A percentile compares a stretch with the other conserved stretches of the same genome.
Evolutionary conservation across 257 asterid species (phyloP).

Genomic region (Voacanga thouarsii): DNA sequence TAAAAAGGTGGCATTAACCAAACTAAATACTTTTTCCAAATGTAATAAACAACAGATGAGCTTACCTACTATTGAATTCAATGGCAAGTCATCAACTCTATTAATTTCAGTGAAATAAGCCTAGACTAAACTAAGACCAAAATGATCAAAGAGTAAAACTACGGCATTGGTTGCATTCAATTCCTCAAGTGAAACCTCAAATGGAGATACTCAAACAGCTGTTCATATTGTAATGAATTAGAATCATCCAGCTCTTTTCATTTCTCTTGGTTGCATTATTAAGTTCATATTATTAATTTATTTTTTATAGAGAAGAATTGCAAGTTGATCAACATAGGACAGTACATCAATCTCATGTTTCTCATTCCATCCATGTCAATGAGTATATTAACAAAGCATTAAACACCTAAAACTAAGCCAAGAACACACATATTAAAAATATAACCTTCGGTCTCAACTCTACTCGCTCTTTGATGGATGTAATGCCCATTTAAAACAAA

Average conservation of each 20-base stretch:
- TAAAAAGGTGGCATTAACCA: too few relatives aligned
- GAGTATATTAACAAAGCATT: background rate
- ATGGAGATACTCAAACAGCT: constrained; percentile 65
- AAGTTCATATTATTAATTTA: too few relatives aligned
- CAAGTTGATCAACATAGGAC: background rate
- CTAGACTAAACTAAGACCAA: constrained; percentile 60
- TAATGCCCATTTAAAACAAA: too few relatives aligned
- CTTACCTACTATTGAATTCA: constrained; percentile 94
- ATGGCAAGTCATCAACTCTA: constrained; percentile 55
- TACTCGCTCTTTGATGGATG: too few relatives aligned
- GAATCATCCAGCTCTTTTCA: constrained; percentile 72
- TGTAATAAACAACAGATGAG: constrained; percentile 28
- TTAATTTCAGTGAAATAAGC: constrained; percentile 53
- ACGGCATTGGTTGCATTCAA: constrained; percentile 60
- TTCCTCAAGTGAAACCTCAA: constrained; percentile 58
- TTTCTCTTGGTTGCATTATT: too few relatives aligned
- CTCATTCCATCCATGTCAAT: too few relatives aligned
- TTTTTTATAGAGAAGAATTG: too few relatives aligned
- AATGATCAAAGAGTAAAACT: constrained; percentile 63
- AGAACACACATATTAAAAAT: background rate
- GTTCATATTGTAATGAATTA: constrained; percentile 73
- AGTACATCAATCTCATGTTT: background rate
- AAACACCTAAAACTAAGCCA: background rate
- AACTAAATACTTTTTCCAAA: too few relatives aligned
- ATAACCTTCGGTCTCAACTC: background rate